Conservation (phyloP, 2,329 filamentous ascomycete species). For the Colletotrichum australisinense region DNA sequence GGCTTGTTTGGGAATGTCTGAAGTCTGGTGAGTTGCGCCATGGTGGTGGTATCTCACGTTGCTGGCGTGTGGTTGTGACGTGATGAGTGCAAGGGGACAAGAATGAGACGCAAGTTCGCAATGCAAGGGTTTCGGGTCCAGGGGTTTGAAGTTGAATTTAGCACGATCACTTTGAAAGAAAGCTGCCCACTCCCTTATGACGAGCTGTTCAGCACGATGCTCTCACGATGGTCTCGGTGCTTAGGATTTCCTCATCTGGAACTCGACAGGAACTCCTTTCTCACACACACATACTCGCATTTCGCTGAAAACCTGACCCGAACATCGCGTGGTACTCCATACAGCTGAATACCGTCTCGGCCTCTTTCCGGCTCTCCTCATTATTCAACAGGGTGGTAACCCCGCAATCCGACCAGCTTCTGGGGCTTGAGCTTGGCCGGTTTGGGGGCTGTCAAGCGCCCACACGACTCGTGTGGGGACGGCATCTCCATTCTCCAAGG, state of each 20-base stretch:
- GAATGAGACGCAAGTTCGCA: neutral
- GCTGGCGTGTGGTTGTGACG: neutral
- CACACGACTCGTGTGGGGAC: conserved; percentile 3
- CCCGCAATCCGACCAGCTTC: conserved; percentile 12
- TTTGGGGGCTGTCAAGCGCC: conserved; percentile 19
- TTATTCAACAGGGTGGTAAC: conserved; percentile 14
- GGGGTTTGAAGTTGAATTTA: neutral
- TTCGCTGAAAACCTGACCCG: neutral
- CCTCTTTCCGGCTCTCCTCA: conserved; percentile 23
- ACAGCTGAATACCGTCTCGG: neutral
- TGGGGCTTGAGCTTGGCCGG: neutral
- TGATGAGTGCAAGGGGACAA: neutral
- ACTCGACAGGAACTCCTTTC: neutral
- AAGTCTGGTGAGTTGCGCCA: conserved; percentile 14
- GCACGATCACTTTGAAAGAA: neutral
- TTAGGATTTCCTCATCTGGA: conserved; percentile 17
- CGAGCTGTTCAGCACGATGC: neutral
- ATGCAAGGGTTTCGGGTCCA: neutral
- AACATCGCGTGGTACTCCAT: neutral
- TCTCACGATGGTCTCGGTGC: neutral
- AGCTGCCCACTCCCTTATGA: conserved; percentile 8
- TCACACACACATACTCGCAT: neutral
- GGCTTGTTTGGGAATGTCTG: conserved; percentile 41
- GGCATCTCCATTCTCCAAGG: neutral
- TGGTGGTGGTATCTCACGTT: neutral